These are phyloP conservation scores for Geosmithia putterillii DNA, from an alignment of 2,329 filamentous ascomycete species.

Conservation along the genomic window DNA sequence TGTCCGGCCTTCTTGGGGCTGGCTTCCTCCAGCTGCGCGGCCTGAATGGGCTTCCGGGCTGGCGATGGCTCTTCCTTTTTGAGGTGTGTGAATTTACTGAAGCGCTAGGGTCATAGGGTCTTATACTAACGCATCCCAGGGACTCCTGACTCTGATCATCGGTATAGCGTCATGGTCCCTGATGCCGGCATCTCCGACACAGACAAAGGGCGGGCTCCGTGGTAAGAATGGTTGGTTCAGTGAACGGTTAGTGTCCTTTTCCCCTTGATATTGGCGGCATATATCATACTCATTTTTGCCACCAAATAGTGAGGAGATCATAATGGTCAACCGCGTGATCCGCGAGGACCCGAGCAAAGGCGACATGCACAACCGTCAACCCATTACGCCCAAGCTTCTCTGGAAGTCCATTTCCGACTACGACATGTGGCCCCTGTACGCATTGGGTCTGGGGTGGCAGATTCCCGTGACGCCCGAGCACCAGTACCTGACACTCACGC, in stretches of 20 bases:
- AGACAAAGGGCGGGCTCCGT: conserved; percentile 36
- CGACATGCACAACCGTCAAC: conserved; percentile 42
- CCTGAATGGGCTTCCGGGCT: conserved; percentile 10
- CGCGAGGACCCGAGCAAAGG: conserved; percentile 44
- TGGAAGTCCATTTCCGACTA: conserved; percentile 37
- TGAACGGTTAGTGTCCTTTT: conserved; percentile 4
- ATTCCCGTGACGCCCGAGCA: conserved; percentile 11
- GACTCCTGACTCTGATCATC: conserved; percentile 7
- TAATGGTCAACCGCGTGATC: conserved; percentile 41
- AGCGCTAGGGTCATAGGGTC: neutral
- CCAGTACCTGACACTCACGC: conserved; percentile 13
- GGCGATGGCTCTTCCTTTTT: conserved; percentile 29
- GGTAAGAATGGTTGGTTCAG: conserved; percentile 6
- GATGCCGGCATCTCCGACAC: conserved; percentile 16
- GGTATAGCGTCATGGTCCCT: conserved; percentile 15
- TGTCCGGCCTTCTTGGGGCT: conserved; percentile 11
- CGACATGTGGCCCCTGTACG: conserved; percentile 42
- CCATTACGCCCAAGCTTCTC: conserved; percentile 30
- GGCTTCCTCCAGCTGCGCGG: conserved; percentile 13
- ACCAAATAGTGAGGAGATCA: conserved; percentile 37
- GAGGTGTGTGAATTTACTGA: conserved; percentile 22
- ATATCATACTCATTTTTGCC: neutral
- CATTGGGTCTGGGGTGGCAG: conserved; percentile 21
- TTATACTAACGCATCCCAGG: conserved; percentile 5
- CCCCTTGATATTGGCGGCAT: too few species aligned